Percentiles rank a stretch among this genome's conserved stretches.
Evolutionary conservation across 106 monocot species (phyloP).

Genomic region (Vanilla planifolia): DNA sequence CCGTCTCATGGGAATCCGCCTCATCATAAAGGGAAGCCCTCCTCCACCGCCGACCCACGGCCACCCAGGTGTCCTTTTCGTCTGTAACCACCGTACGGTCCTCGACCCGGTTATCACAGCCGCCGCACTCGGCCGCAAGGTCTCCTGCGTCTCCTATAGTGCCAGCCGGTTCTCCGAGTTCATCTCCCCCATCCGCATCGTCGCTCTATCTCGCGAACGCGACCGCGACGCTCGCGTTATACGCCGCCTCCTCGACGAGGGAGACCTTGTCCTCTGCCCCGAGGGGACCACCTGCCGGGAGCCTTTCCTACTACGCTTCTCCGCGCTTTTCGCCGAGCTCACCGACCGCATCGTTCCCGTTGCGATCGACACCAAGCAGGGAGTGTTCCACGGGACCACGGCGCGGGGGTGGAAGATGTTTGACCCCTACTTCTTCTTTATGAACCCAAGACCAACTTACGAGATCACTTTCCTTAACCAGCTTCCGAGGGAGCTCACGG

Average conservation of each 20-base stretch:
- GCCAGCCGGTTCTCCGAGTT: slow-evolving; percentile 57
- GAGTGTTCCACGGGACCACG: slow-evolving; percentile 55
- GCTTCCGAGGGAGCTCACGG: slow-evolving; percentile 44
- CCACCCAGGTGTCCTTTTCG: slow-evolving; percentile 52
- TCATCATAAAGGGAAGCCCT: slow-evolving; percentile 33
- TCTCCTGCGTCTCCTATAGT: slow-evolving; percentile 67
- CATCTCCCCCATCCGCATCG: slow-evolving; percentile 50
- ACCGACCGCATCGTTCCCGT: slow-evolving; percentile 71
- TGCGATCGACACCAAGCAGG: slow-evolving; percentile 52
- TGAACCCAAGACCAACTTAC: slow-evolving; percentile 68
- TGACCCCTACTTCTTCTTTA: slow-evolving; percentile 67
- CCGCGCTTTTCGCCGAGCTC: slow-evolving; percentile 64
- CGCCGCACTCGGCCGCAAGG: slow-evolving; percentile 39
- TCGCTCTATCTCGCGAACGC: slow-evolving; percentile 40
- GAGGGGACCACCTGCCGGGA: slow-evolving; percentile 77
- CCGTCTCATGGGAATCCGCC: slow-evolving; percentile 25
- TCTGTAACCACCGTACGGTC: slow-evolving; percentile 75
- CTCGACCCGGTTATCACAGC: slow-evolving; percentile 64
- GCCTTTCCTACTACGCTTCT: slow-evolving; percentile 65
- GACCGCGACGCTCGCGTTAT: slow-evolving; percentile 34
- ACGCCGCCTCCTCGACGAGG: slow-evolving; percentile 28
- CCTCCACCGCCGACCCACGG: slow-evolving; percentile 14
- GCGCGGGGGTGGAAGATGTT: slow-evolving; percentile 57
- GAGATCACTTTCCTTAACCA: slow-evolving; percentile 64
- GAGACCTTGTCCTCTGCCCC: slow-evolving; percentile 61